Conservation (phyloP, 805 yeast species). For the Tetrapisispora iriomotensis region DNA sequence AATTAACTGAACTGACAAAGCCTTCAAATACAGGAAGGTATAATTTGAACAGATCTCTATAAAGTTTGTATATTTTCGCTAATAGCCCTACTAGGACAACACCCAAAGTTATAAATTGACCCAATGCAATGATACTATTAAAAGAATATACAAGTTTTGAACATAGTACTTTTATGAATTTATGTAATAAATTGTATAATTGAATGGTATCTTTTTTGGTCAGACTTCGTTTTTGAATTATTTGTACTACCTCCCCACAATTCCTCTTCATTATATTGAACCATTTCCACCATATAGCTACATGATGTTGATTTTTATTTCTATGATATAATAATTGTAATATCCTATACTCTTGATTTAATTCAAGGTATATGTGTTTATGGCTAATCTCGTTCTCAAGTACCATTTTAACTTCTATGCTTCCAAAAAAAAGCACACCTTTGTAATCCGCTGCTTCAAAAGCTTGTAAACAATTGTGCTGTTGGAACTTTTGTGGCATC, state of each 20-base stretch:
- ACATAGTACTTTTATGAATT: conserved; percentile 32
- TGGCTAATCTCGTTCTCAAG: neutral
- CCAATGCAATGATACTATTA: conserved; percentile 58
- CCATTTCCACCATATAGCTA: conserved; percentile 67
- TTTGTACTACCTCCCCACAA: conserved; percentile 11
- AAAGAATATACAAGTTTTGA: conserved; percentile 49
- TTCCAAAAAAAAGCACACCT: no score
- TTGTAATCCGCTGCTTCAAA: no score
- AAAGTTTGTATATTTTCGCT: conserved; percentile 34
- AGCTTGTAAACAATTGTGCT: no score
- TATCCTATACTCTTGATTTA: conserved; percentile 44
- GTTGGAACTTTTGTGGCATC: no score
- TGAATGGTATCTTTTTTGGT: conserved; percentile 7
- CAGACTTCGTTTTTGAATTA: conserved; percentile 1
- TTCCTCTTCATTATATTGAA: conserved; percentile 54
- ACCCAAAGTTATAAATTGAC: conserved; percentile 70
- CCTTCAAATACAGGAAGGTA: conserved; percentile 1
- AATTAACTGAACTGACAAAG: neutral
- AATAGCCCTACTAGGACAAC: conserved; percentile 52
- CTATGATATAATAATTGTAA: conserved; percentile 60
- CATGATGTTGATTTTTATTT: conserved; percentile 66
- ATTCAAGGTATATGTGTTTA: conserved; percentile 1
- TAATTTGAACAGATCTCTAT: conserved; percentile 11
- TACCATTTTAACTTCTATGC: neutral
- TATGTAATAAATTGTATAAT: conserved; percentile 10